Evolutionary conservation across 495 filamentous ascomycete species (phyloP), one percentile per base, ranked within the genome.

Genomic region (Aspergillus heteromorphus): DNA sequence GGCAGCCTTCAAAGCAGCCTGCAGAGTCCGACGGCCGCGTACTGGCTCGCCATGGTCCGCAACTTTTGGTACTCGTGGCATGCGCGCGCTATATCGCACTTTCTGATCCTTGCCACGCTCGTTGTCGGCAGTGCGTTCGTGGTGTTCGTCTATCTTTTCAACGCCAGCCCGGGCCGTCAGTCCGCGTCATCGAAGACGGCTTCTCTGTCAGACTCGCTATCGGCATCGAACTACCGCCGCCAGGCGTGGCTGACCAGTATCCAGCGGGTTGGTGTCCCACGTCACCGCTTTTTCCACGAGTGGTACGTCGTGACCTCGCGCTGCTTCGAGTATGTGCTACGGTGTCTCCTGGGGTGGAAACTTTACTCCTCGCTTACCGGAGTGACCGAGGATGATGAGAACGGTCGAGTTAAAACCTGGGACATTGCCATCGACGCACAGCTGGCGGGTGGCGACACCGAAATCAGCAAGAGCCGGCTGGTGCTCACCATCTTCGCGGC

Each of bases 181-280:
- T 40, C 69, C 77, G 42, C 66, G 17, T 63, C 66, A 0, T 48
- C 58, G 13, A 70, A 67, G 34, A 36, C 55, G 0, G 51, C 64
- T 5, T 47, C 58, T 8, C 62, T 63, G 23, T 45, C 69, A 69
- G 58, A 80, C 75, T 48, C 87, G 13, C 86, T 88, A 13, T 92
- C 91, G 2, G 84, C 92, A 6, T 86, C 92, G 48, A 87, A 92
- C 56, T 89, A 95, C 48, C 85, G 91, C 48, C 82, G 86, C 55
- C 88, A 89, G 63, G 92, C 92, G 25, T 97, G 92, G 91, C 83
- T 96, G 47, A 97, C 92, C 2, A 92, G 92, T 4, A 85, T 97
- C 55, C 92, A 97, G 71, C 90, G 88, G 18, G 89, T 96, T 13
- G 95, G 91, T 77, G 87, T 97, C n/a, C 92, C 92, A 17, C 83